Percentiles rank a stretch among this genome's conserved stretches.
Evolutionary conservation across 139 green algal genomes (phyloP).

Genomic region (Axilococcus clingmanii): DNA sequence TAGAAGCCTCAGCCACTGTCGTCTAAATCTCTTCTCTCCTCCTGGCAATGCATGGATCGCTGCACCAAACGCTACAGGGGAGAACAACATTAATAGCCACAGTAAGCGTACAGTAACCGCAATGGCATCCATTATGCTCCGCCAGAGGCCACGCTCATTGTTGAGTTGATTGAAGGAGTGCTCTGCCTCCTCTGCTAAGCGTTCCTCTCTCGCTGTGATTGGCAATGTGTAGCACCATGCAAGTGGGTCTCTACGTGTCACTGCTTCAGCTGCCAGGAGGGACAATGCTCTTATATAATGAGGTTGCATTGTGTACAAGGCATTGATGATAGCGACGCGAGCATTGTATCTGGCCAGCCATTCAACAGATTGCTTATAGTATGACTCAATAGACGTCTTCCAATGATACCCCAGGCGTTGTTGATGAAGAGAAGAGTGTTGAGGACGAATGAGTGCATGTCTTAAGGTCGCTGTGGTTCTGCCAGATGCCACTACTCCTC

Average conservation of each 20-base stretch:
- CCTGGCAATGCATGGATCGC: constrained; percentile 35
- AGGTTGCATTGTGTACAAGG: constrained; percentile 19
- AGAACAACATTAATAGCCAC: constrained; percentile 50
- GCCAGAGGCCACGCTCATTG: not conserved
- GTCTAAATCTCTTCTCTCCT: constrained; percentile 5
- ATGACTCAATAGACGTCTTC: too few species aligned
- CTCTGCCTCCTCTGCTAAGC: not conserved
- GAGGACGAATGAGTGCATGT: too few species aligned
- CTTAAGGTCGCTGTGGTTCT: too few species aligned
- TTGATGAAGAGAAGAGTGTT: too few species aligned
- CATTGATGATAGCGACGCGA: constrained; percentile 23
- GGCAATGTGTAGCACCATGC: constrained; percentile 27
- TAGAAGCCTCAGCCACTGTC: constrained; percentile 21
- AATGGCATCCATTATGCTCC: not conserved
- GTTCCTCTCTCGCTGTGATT: constrained; percentile 6
- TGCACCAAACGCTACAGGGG: constrained; percentile 33
- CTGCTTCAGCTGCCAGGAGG: constrained; percentile 13
- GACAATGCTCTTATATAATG: constrained; percentile 16
- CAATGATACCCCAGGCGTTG: too few species aligned
- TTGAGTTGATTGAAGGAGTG: not conserved
- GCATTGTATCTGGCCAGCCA: constrained; percentile 10
- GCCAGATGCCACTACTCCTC: too few species aligned
- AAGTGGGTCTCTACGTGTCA: constrained; percentile 22
- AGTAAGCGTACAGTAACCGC: constrained; percentile 29
- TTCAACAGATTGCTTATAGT: too few species aligned